Evolutionary conservation across 202 grass and related monocot species (phyloP).

Genomic region (Dendrocalamus latiflorus): DNA sequence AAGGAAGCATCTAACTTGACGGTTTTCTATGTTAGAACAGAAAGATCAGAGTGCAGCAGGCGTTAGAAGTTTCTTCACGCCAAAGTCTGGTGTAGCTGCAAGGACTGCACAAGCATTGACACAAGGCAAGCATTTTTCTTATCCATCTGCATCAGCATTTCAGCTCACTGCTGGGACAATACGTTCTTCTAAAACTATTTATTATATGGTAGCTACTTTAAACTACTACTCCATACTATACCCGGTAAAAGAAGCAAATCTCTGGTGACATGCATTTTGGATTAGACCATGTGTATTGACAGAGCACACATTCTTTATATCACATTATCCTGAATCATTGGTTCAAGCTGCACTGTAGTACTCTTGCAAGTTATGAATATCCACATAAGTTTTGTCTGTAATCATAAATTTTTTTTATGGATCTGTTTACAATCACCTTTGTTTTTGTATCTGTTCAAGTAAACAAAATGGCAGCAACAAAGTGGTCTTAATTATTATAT

Average conservation of each 20-base stretch:
- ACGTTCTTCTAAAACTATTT: slow-evolving; percentile 2
- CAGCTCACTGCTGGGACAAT: neutral
- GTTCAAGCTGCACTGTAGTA: neutral
- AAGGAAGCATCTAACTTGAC: slow-evolving; percentile 34
- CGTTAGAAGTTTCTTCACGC: slow-evolving; percentile 23
- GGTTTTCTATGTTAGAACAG: slow-evolving; percentile 52
- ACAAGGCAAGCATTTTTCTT: slow-evolving; percentile 32
- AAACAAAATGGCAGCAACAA: neutral
- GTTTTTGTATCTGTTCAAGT: neutral
- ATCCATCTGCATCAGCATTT: neutral
- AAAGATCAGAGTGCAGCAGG: slow-evolving; percentile 35
- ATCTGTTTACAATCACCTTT: no score
- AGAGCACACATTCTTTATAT: neutral
- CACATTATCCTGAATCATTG: neutral
- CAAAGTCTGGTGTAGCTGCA: slow-evolving; percentile 19
- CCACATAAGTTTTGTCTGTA: neutral
- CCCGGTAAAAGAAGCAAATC: neutral
- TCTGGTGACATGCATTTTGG: neutral
- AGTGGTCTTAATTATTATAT: neutral
- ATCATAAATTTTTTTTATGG: neutral
- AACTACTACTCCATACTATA: neutral
- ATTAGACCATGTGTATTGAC: neutral
- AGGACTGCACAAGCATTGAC: slow-evolving; percentile 27
- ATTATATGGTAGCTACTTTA: neutral
- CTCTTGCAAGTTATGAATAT: neutral